phyloP scores from a whole-genome alignment of 116 monocot genomes.

The Trichopus zeylanicus region DNA sequence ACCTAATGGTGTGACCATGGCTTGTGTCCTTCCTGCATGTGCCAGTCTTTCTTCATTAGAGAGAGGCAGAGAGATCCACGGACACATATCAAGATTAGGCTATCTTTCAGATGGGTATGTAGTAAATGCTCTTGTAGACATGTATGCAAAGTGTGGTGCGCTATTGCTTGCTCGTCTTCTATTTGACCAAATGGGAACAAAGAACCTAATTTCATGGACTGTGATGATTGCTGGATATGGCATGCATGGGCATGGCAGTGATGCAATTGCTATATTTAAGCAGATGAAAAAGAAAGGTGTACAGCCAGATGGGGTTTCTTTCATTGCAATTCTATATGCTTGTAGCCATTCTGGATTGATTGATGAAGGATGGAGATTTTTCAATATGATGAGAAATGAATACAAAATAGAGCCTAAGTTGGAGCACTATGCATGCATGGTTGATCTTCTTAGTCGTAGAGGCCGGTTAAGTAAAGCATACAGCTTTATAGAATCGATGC shows the following conservation, averaged over 20 bases:
- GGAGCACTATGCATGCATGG: slow-evolving; percentile 66
- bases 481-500: slow-evolving; percentile 60
- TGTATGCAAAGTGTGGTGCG: slow-evolving; percentile 81
- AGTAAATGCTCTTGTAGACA: slow-evolving; percentile 62
- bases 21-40: slow-evolving; percentile 58
- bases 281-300: slow-evolving; percentile 34
- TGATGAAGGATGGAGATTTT: slow-evolving; percentile 64
- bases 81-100: slow-evolving; percentile 26
- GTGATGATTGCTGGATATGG: slow-evolving; percentile 72
- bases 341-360: slow-evolving; percentile 67
- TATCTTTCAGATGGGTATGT: slow-evolving; percentile 23
- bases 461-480: too few species aligned
- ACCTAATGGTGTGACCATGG: slow-evolving; percentile 53
- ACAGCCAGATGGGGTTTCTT: slow-evolving; percentile 39
- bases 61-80: slow-evolving; percentile 78
- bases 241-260: slow-evolving; percentile 53
- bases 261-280: slow-evolving; percentile 45
- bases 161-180: slow-evolving; percentile 34
- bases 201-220: slow-evolving; percentile 65
- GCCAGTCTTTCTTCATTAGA: slow-evolving; percentile 56
- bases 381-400: slow-evolving; percentile 55
- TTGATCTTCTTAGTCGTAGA: slow-evolving; percentile 57
- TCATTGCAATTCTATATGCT: slow-evolving; percentile 51
- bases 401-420: slow-evolving; percentile 51
- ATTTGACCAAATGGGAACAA: slow-evolving; percentile 34